Percentiles rank a stretch among this genome's conserved stretches.
phyloP scores from a whole-genome alignment of 148 eudicot species.

The Limonium bicolor region DNA sequence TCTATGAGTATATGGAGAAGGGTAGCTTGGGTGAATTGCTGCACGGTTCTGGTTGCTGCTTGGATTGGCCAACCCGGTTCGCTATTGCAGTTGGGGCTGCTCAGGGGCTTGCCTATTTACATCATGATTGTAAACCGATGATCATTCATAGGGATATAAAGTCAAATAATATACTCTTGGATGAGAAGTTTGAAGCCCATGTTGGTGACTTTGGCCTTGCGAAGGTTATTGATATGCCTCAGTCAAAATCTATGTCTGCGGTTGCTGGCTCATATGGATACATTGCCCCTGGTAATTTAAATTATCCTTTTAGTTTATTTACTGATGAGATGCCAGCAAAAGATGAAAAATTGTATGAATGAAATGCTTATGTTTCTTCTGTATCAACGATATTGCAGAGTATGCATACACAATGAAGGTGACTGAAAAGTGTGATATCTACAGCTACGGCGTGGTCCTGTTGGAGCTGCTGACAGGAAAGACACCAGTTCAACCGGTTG shows the following conservation, averaged over 20 bases:
- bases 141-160: conserved; percentile 85
- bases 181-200: conserved; percentile 47
- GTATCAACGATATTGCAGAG: conserved; percentile 22
- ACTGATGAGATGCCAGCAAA: background rate
- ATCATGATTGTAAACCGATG: conserved; percentile 72
- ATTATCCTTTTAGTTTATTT: background rate
- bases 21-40: conserved; percentile 80
- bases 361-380: background rate
- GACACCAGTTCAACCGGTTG: conserved; percentile 70
- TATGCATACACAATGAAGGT: conserved; percentile 89
- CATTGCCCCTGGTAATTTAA: conserved; percentile 76
- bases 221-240: conserved; percentile 68
- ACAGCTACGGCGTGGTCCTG: conserved; percentile 80
- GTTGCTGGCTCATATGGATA: conserved; percentile 97
- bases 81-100: conserved; percentile 82
- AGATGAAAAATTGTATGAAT: background rate
- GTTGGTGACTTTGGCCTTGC: conserved; percentile 96
- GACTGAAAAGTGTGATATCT: conserved; percentile 72
- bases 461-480: conserved; percentile 71
- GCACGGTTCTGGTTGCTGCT: conserved; percentile 24
- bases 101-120: conserved; percentile 71
- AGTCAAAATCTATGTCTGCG: conserved; percentile 72
- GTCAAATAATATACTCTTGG: conserved; percentile 69
- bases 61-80: conserved; percentile 62
- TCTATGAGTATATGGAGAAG: conserved; percentile 70